A percentile compares a stretch with the other conserved stretches of the same genome.
Conservation (phyloP, 257 asterid genomes). For the Primulina huaijiensis region DNA sequence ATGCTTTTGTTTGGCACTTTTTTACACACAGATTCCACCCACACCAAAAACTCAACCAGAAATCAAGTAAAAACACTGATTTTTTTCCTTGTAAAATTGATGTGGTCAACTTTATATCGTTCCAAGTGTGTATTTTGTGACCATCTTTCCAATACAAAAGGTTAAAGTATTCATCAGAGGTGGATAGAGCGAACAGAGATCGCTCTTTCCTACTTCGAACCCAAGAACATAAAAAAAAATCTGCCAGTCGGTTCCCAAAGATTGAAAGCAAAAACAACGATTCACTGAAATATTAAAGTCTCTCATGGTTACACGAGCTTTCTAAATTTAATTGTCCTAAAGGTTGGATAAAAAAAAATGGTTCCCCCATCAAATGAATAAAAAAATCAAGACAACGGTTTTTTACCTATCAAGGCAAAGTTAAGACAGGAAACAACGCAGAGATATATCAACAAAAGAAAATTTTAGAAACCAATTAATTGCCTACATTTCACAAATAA, state of each 20-base stretch:
- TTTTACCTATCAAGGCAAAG: too few species aligned
- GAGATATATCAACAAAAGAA: too few species aligned
- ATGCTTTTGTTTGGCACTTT: conserved; percentile 37
- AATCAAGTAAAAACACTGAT: conserved; percentile 16
- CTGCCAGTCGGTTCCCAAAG: not conserved
- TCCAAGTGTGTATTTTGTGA: not conserved
- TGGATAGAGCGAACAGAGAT: not conserved
- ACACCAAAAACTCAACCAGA: conserved; percentile 23
- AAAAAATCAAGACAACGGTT: too few species aligned
- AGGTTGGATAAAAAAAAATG: not conserved
- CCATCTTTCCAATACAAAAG: not conserved
- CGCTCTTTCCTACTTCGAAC: not conserved
- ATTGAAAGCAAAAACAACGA: not conserved
- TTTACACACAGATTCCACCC: conserved; percentile 39
- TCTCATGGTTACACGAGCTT: not conserved
- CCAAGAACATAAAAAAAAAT: too few species aligned
- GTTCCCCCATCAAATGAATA: not conserved
- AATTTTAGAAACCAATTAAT: too few species aligned
- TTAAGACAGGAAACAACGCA: not conserved
- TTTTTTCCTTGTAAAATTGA: not conserved
- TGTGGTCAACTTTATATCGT: conserved; percentile 15
- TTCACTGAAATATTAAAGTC: not conserved
- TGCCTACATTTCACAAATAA: too few species aligned
- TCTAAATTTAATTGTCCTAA: not conserved
- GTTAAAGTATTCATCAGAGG: too few species aligned